Base-by-base conservation (phyloP, 257 asterid genomes). In the Echites panduratus region DNA sequence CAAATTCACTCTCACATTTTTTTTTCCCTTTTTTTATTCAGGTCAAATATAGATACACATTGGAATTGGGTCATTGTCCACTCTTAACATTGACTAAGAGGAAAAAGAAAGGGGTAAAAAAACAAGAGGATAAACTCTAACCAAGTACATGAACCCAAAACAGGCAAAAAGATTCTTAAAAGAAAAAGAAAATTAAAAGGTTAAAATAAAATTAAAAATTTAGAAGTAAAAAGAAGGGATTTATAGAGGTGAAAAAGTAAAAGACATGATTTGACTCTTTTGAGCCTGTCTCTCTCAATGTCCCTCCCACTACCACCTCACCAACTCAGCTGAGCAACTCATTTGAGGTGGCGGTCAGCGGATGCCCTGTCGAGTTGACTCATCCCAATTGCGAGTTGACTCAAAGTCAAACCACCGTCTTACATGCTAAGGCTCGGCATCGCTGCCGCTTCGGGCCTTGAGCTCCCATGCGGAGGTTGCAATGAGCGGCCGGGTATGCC, bases 381-480 rank as follows among this genome's bases (percentile, higher is more conserved):
- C 75, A 9, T 43, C 41, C 41, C 43, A 6, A 0, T 26, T 0
- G 11, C 48, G 32, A 69, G 62, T 32, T 32, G 32, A 41, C 70
- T 66, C 70, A 41, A 7, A 11, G 54, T 19, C 35, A 4, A 20
- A 32, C 24, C 66, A 35, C 9, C 52, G 66, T 20, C 4, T 40
- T 49, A 79, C 88, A 72, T 83, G 75, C 62, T 9, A 38, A 11
- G 67, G 26, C 71, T 57, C 80, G 20, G 24, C 48, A 9, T 70
- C 73, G 47, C 64, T 20, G 32, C 66, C 73, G 47, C 64, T 11
- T 14, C 66, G 79, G 40, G 9, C 82, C 52, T 57, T 59, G 69
- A 86, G 85, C 81, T 81, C 83, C 98, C 98, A 93, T 5, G 98
- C 97, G 5, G 98, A 93, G 72, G 97, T 87, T 62, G 97, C 85